Evolutionary conservation across 331 rosid genomes (phyloP), one percentile per base, ranked within the genome.

Genomic region (Acacia pycnantha): DNA sequence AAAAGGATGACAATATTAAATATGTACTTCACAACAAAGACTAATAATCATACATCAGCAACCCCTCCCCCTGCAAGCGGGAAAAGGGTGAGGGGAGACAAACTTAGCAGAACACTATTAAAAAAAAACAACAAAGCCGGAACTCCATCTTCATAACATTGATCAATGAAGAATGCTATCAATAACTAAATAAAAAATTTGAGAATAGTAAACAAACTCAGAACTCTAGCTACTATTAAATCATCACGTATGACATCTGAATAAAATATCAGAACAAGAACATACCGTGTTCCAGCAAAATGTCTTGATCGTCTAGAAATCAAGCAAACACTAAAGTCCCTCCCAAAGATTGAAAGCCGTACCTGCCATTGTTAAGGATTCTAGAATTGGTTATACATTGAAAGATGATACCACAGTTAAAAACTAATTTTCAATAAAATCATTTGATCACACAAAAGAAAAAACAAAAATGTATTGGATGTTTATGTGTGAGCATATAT

Each of bases 211-310:
- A 26, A 46, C 74, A 46, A 77, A 37, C 33, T 77, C 43, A 77
- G 21, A 50, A 50, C 56, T 16, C 56, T 37, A 50, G 78, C 22
- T n/a, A 5, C 11, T 2, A 72, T 5, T 48, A 15, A 29, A 64
- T 29, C 18, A 64, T 62, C 70, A 64, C 16, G 58, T 43, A 29
- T 74, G 73, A 27, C 75, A 77, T 41, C 72, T 43, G 50, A 70
- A 82, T 37, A 31, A 75, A 65, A 71, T 22, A 65, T 35, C 46
- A 31, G 58, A 84, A 56, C 16, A 82, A 70, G 66, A 79, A 27
- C 85, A 85, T 84, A 95, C 98, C 98, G 99, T 80, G 99, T 95
- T 86, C 99, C 99, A 19, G 99, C 99, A 88, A 95, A 95, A 89
- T 95, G 99, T 73, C 98, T 92, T 80, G 99, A 95, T 74, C 99